Conservation (phyloP, 1,139 yeast genomes). For the Debaryomyces coudertii region DNA sequence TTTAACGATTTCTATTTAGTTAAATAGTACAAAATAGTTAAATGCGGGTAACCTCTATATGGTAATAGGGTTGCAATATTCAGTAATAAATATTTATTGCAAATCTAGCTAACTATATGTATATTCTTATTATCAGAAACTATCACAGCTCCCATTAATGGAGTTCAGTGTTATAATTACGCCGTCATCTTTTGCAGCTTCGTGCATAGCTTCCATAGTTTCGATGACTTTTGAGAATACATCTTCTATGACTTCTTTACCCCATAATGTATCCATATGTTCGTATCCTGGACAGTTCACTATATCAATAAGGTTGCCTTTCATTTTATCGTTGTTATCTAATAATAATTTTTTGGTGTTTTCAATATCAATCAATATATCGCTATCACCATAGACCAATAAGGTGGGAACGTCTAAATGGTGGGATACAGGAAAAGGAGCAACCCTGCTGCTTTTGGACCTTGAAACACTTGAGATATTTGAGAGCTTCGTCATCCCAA, state of each 20-base stretch:
- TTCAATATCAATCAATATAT: slow-evolving; percentile 45
- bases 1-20: slow-evolving; percentile 9
- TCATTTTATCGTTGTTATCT: slow-evolving; percentile 31
- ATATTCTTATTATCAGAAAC: background rate
- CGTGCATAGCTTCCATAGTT: slow-evolving; percentile 11
- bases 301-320: slow-evolving; percentile 25
- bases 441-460: slow-evolving; percentile 48
- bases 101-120: background rate
- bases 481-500: slow-evolving; percentile 25
- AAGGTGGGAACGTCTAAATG: slow-evolving; percentile 48
- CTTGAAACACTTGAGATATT: slow-evolving; percentile 28
- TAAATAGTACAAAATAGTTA: slow-evolving; percentile 6
- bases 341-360: slow-evolving; percentile 30
- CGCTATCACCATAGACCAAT: slow-evolving; percentile 44
- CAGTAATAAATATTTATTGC: background rate
- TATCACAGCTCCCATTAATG: slow-evolving; percentile 2
- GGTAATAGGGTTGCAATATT: slow-evolving; percentile 2
- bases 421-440: slow-evolving; percentile 55
- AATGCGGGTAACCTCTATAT: slow-evolving; percentile 14
- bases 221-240: slow-evolving; percentile 26
- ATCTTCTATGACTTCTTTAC: slow-evolving; percentile 30
- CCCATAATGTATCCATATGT: slow-evolving; percentile 44
- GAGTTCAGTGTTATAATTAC: background rate
- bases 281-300: slow-evolving; percentile 33
- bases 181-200: background rate